Base-by-base conservation (phyloP, 805 yeast species). In the Metschnikowia amazonensis region DNA sequence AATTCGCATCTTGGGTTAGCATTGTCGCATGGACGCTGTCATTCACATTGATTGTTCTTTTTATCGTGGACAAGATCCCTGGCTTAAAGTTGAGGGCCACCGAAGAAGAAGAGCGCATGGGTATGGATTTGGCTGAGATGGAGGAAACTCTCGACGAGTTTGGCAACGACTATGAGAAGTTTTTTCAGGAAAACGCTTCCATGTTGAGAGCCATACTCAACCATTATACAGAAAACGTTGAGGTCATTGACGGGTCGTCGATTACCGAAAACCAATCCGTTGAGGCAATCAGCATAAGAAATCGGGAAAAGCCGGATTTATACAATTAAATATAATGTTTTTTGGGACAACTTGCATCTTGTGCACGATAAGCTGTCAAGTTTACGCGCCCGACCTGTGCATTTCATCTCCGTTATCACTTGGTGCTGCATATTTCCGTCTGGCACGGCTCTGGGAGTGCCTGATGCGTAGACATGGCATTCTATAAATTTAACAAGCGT, bases 51-150 rank as follows among this genome's bases (percentile, higher is more conserved):
- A 55, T 65, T 1, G 65, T 76, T 44, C 73, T 78, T 50, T 74
- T 70, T 49, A 51, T 71, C 14, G 73, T 79, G 36, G 77, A 79
- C 55, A 61, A 67, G 44, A 75, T 76, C 41, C 82, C 83, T 9
- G 81, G 81, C 3, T 60, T 68, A 43, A 62, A 70, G 46, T 59
- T 77, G 52, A 71, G 76, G 57, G 76, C 71, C 6, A 37, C 62
- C 17, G 70, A 62, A 16, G 79, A 70, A 51, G 77, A 64, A 18
- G 81, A 77, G 58, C 72, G 67, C 34, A 64, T 72, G 69, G 82
- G 81, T 27, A 68, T 76, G 68, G 82, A 77, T 54, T 52, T 66
- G 42, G 67, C 54, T 42, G 80, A 77, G 52, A 73, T 76, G 76
- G 72, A 72, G n/a, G 81, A 77, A 47, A 63, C 68, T 45, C 56